Conservation (phyloP, 1,139 yeast species). For the Nakaseomyces uthaithaninus region DNA sequence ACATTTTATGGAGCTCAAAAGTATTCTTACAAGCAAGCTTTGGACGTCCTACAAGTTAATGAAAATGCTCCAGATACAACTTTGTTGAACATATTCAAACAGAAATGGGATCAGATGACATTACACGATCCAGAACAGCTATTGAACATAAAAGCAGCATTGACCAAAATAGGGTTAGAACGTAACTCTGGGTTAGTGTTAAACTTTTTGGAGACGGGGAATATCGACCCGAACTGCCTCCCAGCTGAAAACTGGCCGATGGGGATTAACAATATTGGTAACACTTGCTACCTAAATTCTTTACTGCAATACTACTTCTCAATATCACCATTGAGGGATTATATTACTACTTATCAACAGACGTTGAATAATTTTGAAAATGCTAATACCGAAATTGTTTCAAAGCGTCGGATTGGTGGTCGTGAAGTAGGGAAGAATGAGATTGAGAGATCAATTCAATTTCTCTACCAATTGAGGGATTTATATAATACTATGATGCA, state of each 20-base stretch:
- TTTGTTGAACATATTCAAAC: conserved; percentile 48
- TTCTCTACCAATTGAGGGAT: conserved; percentile 60
- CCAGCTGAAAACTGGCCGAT: conserved; percentile 74
- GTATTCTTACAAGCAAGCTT: conserved; percentile 35
- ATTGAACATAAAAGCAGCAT: conserved; percentile 42
- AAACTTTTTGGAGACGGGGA: conserved; percentile 50
- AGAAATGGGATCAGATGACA: conserved; percentile 33
- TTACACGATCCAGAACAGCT: conserved; percentile 35
- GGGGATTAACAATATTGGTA: conserved; percentile 88
- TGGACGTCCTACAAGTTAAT: conserved; percentile 39
- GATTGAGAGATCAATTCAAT: conserved; percentile 72
- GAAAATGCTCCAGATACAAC: conserved; percentile 47
- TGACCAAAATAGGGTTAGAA: conserved; percentile 41
- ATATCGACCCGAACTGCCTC: conserved; percentile 49
- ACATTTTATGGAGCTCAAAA: conserved; percentile 25
- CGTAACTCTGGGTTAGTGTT: conserved; percentile 46
- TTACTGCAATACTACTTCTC: conserved; percentile 83
- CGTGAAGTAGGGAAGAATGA: conserved; percentile 66
- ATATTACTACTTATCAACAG: conserved; percentile 44
- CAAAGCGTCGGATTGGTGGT: conserved; percentile 72
- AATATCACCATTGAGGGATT: conserved; percentile 68
- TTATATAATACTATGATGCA: conserved; percentile 64
- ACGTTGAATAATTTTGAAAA: conserved; percentile 19
- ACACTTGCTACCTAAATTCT: conserved; percentile 89
- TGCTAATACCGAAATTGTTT: conserved; percentile 26